A percentile compares a stretch with the other conserved stretches of the same genome.
These are phyloP conservation scores for Flagelloscypha sp. DNA, from an alignment of 768 basidiomycete species.

Conservation along the genomic window DNA sequence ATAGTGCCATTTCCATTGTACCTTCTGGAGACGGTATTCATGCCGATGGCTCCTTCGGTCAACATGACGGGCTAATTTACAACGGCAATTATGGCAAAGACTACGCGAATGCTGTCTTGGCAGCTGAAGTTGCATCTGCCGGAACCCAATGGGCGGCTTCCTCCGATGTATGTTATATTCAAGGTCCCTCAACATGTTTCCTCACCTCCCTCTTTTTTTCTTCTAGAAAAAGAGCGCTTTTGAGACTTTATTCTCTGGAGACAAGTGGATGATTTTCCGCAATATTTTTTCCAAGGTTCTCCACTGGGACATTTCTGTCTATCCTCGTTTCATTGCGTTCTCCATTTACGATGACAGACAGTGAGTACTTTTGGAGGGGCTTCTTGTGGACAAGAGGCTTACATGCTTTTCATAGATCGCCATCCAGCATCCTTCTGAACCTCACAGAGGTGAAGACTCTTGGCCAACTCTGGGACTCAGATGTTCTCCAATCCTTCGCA, in stretches of 20 bases:
- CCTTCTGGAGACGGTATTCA: slow-evolving; percentile 55
- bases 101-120: slow-evolving; percentile 48
- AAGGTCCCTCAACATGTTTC: too few relatives aligned
- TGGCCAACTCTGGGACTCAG: slow-evolving; percentile 45
- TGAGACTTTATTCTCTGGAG: slow-evolving; percentile 46
- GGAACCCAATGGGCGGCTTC: slow-evolving; percentile 51
- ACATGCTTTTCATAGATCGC: slow-evolving; percentile 32
- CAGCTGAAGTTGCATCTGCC: slow-evolving; percentile 50
- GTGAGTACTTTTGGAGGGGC: slow-evolving; percentile 18
- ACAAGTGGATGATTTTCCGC: slow-evolving; percentile 63
- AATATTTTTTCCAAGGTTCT: slow-evolving; percentile 48
- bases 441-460: slow-evolving; percentile 41
- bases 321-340: slow-evolving; percentile 62
- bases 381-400: background rate
- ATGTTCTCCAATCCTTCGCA: slow-evolving; percentile 29
- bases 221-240: too few relatives aligned
- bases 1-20: slow-evolving; percentile 43
- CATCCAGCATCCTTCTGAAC: slow-evolving; percentile 48
- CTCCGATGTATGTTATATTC: slow-evolving; percentile 26
- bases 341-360: slow-evolving; percentile 38
- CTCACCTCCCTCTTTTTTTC: too few relatives aligned
- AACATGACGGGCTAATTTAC: slow-evolving; percentile 60
- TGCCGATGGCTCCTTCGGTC: slow-evolving; percentile 42
- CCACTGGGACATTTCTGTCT: slow-evolving; percentile 65
- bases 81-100: slow-evolving; percentile 67